These are phyloP conservation scores for Ogataea corticis DNA, from an alignment of 805 yeast genomes.

Conservation along the genomic window DNA sequence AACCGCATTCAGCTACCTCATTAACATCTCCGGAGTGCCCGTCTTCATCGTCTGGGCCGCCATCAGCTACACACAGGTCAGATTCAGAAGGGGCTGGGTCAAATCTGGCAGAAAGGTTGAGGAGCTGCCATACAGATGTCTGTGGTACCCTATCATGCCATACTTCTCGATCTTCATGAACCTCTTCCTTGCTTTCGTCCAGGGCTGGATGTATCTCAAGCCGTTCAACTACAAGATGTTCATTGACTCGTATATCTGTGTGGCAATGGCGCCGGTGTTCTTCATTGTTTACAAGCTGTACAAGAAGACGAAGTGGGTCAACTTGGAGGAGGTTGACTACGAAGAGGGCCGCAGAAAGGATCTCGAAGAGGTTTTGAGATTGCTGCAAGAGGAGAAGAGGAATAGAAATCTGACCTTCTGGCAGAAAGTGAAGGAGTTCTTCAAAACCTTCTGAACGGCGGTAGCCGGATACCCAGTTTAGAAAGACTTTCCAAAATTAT, in stretches of 20 bases:
- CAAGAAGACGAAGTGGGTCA: conserved; percentile 29
- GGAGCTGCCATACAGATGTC: conserved; percentile 55
- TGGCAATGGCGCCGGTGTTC: conserved; percentile 55
- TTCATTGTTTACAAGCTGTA: conserved; percentile 26
- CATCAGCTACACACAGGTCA: conserved; percentile 54
- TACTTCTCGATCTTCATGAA: conserved; percentile 50
- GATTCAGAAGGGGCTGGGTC: conserved; percentile 53
- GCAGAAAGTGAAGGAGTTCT: background rate
- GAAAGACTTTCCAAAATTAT: too few relatives aligned
- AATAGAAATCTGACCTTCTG: background rate
- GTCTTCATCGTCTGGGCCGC: conserved; percentile 70
- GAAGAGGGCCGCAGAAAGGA: conserved; percentile 49
- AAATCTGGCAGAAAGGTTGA: conserved; percentile 41
- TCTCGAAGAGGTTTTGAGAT: conserved; percentile 22
- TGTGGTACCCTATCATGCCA: conserved; percentile 53
- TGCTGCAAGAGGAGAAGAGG: background rate
- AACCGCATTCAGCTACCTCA: conserved; percentile 58
- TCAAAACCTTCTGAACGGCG: too few relatives aligned
- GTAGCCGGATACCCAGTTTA: too few relatives aligned
- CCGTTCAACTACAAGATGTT: conserved; percentile 59
- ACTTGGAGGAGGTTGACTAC: conserved; percentile 47
- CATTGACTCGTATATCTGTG: conserved; percentile 61
- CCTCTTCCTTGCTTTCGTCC: conserved; percentile 55
- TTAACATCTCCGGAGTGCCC: conserved; percentile 64
- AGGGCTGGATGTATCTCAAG: conserved; percentile 64